Percentiles rank a stretch among this genome's conserved stretches.
phyloP scores from a whole-genome alignment of 2,329 filamentous ascomycete genomes.

The Lasiodiplodia sp. region DNA sequence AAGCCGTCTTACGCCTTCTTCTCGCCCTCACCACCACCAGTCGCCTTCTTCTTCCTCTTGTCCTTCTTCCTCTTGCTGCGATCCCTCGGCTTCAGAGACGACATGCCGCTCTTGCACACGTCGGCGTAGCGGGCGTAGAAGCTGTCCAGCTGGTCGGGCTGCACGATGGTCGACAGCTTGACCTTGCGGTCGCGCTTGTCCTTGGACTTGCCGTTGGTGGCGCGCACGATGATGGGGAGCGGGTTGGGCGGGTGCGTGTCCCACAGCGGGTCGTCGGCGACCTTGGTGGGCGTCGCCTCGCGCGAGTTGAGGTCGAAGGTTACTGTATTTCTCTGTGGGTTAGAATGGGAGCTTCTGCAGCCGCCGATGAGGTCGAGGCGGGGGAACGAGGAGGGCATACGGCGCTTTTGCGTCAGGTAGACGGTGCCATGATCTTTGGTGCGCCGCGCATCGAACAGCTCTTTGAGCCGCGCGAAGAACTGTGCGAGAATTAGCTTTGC shows the following conservation, averaged over 20 bases:
- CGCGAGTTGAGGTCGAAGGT: conserved; percentile 44
- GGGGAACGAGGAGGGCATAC: conserved; percentile 50
- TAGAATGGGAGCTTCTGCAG: neutral
- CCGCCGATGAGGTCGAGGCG: too few species aligned
- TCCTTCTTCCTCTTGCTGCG: conserved; percentile 84
- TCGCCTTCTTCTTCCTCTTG: conserved; percentile 61
- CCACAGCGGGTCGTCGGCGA: conserved; percentile 61
- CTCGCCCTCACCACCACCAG: neutral
- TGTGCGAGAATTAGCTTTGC: conserved; percentile 45
- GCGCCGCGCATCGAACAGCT: conserved; percentile 72
- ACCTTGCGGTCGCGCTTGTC: conserved; percentile 65
- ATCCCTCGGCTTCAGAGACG: conserved; percentile 89
- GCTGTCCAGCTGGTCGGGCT: conserved; percentile 74
- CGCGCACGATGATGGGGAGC: conserved; percentile 80
- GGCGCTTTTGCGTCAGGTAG: conserved; percentile 77
- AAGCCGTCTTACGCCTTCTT: neutral
- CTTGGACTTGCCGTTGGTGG: conserved; percentile 74
- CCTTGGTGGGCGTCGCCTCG: conserved; percentile 36
- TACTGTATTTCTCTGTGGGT: conserved; percentile 38
- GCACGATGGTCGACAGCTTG: conserved; percentile 84
- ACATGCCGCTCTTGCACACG: conserved; percentile 88
- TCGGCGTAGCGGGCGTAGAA: conserved; percentile 92
- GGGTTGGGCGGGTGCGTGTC: conserved; percentile 67
- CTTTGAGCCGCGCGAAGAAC: conserved; percentile 75
- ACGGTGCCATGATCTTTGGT: conserved; percentile 76